Evolutionary conservation across 2,329 filamentous ascomycete species (phyloP), one percentile per base, ranked within the genome.

Genomic region (Penicillium brasilianum): DNA sequence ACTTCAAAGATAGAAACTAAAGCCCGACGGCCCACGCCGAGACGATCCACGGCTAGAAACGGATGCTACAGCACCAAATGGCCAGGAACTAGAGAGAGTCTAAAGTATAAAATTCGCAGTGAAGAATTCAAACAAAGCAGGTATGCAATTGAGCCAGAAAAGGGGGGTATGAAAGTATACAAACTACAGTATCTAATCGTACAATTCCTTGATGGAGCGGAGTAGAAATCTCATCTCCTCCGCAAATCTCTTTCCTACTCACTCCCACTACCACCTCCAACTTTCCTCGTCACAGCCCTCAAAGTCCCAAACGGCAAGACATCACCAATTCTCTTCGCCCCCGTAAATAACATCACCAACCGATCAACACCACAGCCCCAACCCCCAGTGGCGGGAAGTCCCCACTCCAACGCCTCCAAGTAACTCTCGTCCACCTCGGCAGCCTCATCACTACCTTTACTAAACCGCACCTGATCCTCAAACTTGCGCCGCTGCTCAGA

Each of bases 351-450:
- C 95, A 99, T 99, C 39, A 92, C 90, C 55, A 99, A 81, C 56
- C 95, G 84, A 78, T 99, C 95, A 44, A 99, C 82, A 1, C 95
- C 95, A 70, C 93, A 96, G 1, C 95, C 95, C 95, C 95, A 99
- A 4, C 95, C 95, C 0, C 94, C 95, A 0, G 95, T 99, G 0
- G 95, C 92, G n/a, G 95, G 95, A 61, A 99, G 80, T 0, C 92
- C 95, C 79, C 91, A 92, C 75, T 96, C 92, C 54, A 99, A 78
- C 4, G 91, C 92, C 68, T 89, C 86, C 50, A 97, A 80, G 72
- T 97, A 99, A 70, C 87, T 90, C 78, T 96, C 90, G 71, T 97
- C 93, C 75, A 84, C 71, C 69, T 84, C 69, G 61, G 80, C 68
- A 62, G 79, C 77, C 50, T 85, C 82, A 37, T 79, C 80, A 16